phyloP scores from a whole-genome alignment of 129 eudicot species.

The Dittrichia graveolens region DNA sequence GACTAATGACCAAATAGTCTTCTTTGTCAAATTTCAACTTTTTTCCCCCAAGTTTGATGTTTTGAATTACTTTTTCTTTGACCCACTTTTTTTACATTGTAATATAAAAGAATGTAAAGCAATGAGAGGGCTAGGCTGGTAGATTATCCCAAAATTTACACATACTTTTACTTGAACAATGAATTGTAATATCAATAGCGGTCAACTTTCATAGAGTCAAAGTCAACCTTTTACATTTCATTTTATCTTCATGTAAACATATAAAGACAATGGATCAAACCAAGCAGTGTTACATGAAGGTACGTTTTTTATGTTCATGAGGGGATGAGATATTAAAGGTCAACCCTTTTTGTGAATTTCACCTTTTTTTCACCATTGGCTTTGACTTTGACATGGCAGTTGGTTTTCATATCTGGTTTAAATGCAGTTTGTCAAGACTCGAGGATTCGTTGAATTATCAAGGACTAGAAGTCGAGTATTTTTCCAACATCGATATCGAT shows the following conservation, averaged over 20 bases:
- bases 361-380: background rate
- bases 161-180: slow-evolving; percentile 28
- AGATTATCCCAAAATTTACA: slow-evolving; percentile 24
- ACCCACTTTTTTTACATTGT: slow-evolving; percentile 21
- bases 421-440: too few species aligned
- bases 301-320: slow-evolving; percentile 15
- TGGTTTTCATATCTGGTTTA: too few species aligned
- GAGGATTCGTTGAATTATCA: too few species aligned
- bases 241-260: slow-evolving; percentile 11
- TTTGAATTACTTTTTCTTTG: slow-evolving; percentile 27
- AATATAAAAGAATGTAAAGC: slow-evolving; percentile 29
- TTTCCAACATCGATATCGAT: too few species aligned
- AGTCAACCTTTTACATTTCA: slow-evolving; percentile 28
- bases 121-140: slow-evolving; percentile 6
- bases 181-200: slow-evolving; percentile 16
- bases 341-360: slow-evolving; percentile 8
- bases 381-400: slow-evolving; percentile 20
- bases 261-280: slow-evolving; percentile 18
- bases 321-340: slow-evolving; percentile 16
- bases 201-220: slow-evolving; percentile 24
- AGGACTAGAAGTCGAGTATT: too few species aligned
- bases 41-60: slow-evolving; percentile 20
- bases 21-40: slow-evolving; percentile 11
- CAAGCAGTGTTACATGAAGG: slow-evolving; percentile 7
- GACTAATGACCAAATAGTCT: slow-evolving; percentile 27